Conservation (phyloP, 306 rosid species). For the Acacia acuminata region DNA sequence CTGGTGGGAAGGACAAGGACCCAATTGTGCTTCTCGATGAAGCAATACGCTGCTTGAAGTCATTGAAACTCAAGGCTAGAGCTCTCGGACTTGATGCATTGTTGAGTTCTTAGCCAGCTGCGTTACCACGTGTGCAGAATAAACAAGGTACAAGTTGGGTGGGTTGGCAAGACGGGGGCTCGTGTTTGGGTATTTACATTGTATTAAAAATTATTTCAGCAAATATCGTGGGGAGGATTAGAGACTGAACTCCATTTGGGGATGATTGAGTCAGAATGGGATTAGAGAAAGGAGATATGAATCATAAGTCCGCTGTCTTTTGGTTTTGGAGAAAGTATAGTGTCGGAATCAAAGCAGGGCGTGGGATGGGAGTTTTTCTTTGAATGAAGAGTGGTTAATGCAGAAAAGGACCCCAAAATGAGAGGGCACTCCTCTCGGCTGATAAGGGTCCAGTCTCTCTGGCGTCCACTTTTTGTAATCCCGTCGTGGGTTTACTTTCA, state of each 20-base stretch:
- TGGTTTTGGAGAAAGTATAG: conserved; percentile 54
- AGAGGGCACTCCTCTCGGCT: conserved; percentile 55
- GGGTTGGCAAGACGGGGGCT: not conserved
- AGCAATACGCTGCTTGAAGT: conserved; percentile 73
- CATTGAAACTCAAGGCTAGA: conserved; percentile 62
- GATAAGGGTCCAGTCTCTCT: conserved; percentile 48
- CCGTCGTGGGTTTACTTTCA: conserved; percentile 42
- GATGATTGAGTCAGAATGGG: conserved; percentile 32
- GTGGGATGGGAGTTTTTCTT: conserved; percentile 47
- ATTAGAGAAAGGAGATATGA: conserved; percentile 38
- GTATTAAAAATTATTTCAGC: not conserved
- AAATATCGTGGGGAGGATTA: not conserved
- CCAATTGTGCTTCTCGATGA: conserved; percentile 75
- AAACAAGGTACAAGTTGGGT: conserved; percentile 30
- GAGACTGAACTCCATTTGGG: conserved; percentile 12
- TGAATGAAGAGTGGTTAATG: conserved; percentile 48
- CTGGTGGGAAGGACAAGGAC: conserved; percentile 72
- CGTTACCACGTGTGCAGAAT: conserved; percentile 33
- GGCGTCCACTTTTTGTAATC: conserved; percentile 45
- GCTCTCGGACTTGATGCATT: conserved; percentile 56
- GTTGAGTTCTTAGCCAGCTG: conserved; percentile 16
- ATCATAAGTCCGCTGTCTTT: conserved; percentile 43
- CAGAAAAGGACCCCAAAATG: conserved; percentile 26
- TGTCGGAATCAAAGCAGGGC: conserved; percentile 38
- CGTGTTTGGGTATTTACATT: not conserved